Evolutionary conservation across 768 basidiomycete genomes (phyloP), one percentile per base, ranked within the genome.

Genomic region (Lactarius tabidus): DNA sequence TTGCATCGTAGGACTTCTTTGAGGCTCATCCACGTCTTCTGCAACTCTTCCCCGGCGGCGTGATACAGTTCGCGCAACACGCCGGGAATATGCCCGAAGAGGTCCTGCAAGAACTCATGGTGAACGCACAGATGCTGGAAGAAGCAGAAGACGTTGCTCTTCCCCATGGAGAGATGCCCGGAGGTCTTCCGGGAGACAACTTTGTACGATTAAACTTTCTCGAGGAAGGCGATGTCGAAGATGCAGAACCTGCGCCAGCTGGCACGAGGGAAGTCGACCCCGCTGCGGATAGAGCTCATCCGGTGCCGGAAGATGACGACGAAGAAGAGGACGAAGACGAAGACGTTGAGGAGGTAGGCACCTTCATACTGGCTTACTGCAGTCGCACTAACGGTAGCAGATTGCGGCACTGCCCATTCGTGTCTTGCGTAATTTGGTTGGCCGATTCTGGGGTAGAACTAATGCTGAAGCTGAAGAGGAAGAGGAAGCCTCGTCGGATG

Each of bases 31-130:
- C 85, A 9, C 74, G 76, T 14, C 74, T 91, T 15, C 80, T 79
- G 18, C 79, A 78, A 38, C 81, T 83, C 66, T 84, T 89, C 63
- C 87, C 84, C 0, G 88, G 84, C 0, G 89, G 88, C 1, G 74
- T 88, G n/a, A 74, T 84, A 26, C 83, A 88, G 70, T 85, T 69
- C 36, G 71, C 56, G 12, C 70, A 66, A 59, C 56, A 61, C 9
- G 64, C 62, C 14, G 70, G 60, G 31, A 66, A 53, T 59, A 63
- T 71, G 60, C 68, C 71, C 36, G 67, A 66, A 43, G 71, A 64
- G 20, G 60, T 31, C 7, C 41, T 70, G 56, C 59, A 65, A 5
- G 69, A 70, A 1, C 31, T 70, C 1, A 48, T 70, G 56, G n/a
- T 68, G 41, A 58, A 58, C 14, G 52, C 56, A 29, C 63, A 60